Conservation (phyloP, 2,329 filamentous ascomycete species). For the Colletotrichum sp. region DNA sequence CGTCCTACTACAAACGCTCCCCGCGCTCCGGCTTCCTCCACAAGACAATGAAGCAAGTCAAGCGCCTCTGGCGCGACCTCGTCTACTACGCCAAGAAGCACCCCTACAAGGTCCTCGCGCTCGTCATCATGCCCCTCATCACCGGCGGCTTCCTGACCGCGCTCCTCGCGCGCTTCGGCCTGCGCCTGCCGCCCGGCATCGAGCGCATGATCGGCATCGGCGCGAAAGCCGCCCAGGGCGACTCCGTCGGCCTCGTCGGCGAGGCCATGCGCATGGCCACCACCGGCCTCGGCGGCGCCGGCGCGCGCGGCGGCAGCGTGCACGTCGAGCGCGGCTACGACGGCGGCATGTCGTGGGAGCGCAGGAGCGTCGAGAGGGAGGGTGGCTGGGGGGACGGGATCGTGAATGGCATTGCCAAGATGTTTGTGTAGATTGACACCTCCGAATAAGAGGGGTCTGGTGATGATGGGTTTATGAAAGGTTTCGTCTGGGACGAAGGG, state of each 20-base stretch:
- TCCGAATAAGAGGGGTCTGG: neutral
- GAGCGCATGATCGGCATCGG: slow-evolving; percentile 64
- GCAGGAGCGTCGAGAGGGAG: slow-evolving; percentile 38
- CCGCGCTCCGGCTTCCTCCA: slow-evolving; percentile 81
- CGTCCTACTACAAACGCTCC: slow-evolving; percentile 79
- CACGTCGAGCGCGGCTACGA: slow-evolving; percentile 38
- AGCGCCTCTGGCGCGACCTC: slow-evolving; percentile 80
- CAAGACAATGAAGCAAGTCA: slow-evolving; percentile 76
- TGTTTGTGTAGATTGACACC: slow-evolving; percentile 39
- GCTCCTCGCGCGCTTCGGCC: slow-evolving; percentile 78
- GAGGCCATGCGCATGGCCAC: slow-evolving; percentile 62
- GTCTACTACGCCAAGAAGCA: slow-evolving; percentile 82
- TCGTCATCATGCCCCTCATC: slow-evolving; percentile 86
- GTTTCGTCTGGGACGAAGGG: neutral
- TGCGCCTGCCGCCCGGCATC: slow-evolving; percentile 72
- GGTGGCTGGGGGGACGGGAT: slow-evolving; percentile 38
- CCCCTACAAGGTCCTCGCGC: slow-evolving; percentile 85
- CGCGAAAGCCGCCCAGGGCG: slow-evolving; percentile 52
- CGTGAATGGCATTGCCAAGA: slow-evolving; percentile 40
- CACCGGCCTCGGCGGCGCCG: slow-evolving; percentile 28
- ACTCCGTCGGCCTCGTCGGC: slow-evolving; percentile 54
- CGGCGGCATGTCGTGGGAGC: slow-evolving; percentile 43
- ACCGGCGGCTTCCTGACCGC: slow-evolving; percentile 83
- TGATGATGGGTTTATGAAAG: neutral
- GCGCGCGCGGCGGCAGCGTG: slow-evolving; percentile 25